Evolutionary conservation across 352 stramenopile genomes (phyloP), one percentile per base, ranked within the genome.

Genomic region (Thalassiosira livingstoniorum): DNA sequence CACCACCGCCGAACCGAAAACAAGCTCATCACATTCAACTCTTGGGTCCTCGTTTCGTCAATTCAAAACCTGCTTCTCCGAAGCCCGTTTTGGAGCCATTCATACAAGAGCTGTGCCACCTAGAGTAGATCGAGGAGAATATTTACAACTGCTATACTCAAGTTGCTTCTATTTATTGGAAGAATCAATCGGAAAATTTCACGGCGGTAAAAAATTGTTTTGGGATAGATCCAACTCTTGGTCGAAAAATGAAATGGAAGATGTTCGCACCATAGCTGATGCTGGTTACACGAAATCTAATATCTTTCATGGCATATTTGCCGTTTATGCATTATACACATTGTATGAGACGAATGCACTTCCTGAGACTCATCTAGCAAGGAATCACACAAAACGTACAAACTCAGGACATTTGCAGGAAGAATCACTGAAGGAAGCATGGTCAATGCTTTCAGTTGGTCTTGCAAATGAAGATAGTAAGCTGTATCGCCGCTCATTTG

Each of bases 91-190:
- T 35, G 75, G 66, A 27, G 65, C 64, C 25, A 78, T 83, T 13
- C 75, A 83, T 29, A 78, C 65, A 27, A 60, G 75, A 54, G 58
- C 75, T 7, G 57, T 73, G 18, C 67, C 75, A 31, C 45, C 67
- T 43, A 61, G 69, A 42, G 57, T 83, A 21, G 75, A 83, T 54
- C 47, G 65, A 34, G 75, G 75, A 37, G 75, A 83, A 58, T 83
- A 78, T 45, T 58, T 64, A 11, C 75, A 83, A 63, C 60, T 83
- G n/a, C 34, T 83, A 4, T 83, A 83, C 53, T 83, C 75, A 4
- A 65, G 65, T 39, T 83, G 75, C 39, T 72, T 78, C 35, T 64
- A 78, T 70, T 55, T 83, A 31, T 57, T 83, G 47, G 66, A 83
- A 58, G 54, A 65, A 62, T 75, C 75, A 15, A 54, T 77, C n/a